Evolutionary conservation across 2,329 filamentous ascomycete genomes (phyloP), one percentile per base, ranked within the genome.

Genomic region (Paecilomyces fulvus): DNA sequence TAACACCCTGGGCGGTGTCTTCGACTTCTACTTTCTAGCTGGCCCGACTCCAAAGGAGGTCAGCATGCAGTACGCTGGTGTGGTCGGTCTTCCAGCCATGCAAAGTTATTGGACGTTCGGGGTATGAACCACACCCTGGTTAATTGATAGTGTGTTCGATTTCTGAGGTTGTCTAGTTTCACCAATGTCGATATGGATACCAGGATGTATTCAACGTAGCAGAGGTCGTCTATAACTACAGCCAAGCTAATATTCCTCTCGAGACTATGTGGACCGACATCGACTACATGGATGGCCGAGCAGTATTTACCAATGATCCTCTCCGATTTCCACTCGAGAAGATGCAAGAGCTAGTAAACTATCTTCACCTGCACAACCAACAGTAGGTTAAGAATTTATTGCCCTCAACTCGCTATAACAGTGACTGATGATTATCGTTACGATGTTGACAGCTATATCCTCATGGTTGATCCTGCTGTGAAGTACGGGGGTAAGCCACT

Each of bases 1-100:
- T 74, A 90, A 92, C 68, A 83, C 83, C 1, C 78, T 92, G 0
- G 89, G 89, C 6, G 89, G 90, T 9, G 80, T 92, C 20, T 67
- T 94, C 1, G 90, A 92, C 69, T 82, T 87, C 53, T 87, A 87
- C 65, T 86, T 87, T 64, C 64, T 87, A 9, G 77, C 82, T 8
- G 85, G 84, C 0, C 81, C 83, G 0, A 77, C 74, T 0, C 82
- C 84, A 0, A 72, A 81, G 43, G 80, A 83, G 10, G 82, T 85
- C 0, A 75, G 82, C 10, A 73, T 75, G 61, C 83, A 87, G 63
- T 86, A 86, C 60, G 74, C 82, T 0, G 77, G 81, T 57, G 70
- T 86, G 30, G 77, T 79, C 9, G 82, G 81, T 0, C 67, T 79
- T 5, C 81, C 84, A 1, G 76, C 79, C 2, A 85, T 87, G 80